Percentiles rank a stretch among this genome's conserved stretches.
Conservation (phyloP, 2,329 filamentous ascomycete species). For the Pseudogymnoascus sp. region DNA sequence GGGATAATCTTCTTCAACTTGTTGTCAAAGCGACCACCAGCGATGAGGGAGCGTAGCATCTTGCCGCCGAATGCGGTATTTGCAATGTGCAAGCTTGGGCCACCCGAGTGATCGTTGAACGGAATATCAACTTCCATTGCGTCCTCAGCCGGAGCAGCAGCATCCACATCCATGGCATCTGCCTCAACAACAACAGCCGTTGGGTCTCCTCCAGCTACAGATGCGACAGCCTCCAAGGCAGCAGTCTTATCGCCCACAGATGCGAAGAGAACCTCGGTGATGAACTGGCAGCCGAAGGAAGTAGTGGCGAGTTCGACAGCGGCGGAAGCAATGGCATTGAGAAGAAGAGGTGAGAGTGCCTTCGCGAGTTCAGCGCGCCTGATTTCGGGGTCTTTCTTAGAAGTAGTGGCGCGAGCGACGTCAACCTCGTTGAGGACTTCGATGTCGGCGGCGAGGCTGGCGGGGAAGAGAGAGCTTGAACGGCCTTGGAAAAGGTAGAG, state of each 20-base stretch:
- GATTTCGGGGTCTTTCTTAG: conserved; percentile 80
- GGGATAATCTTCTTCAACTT: conserved; percentile 63
- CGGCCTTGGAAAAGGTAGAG: conserved; percentile 74
- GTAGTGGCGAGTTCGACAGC: conserved; percentile 64
- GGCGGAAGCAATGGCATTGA: conserved; percentile 65
- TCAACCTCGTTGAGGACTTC: conserved; percentile 71
- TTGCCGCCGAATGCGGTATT: conserved; percentile 61
- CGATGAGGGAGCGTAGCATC: conserved; percentile 85
- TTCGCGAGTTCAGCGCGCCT: conserved; percentile 72
- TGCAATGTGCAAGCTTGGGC: conserved; percentile 48
- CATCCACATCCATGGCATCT: conserved; percentile 35
- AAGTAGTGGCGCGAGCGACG: conserved; percentile 72
- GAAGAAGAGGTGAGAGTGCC: conserved; percentile 65
- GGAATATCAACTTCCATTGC: conserved; percentile 12
- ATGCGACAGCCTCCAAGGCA: conserved; percentile 65
- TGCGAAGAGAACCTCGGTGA: conserved; percentile 74
- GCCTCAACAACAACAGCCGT: conserved; percentile 29
- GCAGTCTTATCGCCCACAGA: conserved; percentile 68
- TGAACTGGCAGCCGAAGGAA: conserved; percentile 79
- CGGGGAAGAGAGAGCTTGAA: conserved; percentile 55
- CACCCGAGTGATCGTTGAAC: conserved; percentile 23
- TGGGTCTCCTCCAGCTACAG: conserved; percentile 54
- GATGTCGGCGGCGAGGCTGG: conserved; percentile 58
- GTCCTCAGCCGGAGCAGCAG: conserved; percentile 1
- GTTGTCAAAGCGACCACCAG: conserved; percentile 80